Base-by-base conservation (phyloP, 2,329 filamentous ascomycete genomes). In the Neophaeococcomyces mojaviensis region DNA sequence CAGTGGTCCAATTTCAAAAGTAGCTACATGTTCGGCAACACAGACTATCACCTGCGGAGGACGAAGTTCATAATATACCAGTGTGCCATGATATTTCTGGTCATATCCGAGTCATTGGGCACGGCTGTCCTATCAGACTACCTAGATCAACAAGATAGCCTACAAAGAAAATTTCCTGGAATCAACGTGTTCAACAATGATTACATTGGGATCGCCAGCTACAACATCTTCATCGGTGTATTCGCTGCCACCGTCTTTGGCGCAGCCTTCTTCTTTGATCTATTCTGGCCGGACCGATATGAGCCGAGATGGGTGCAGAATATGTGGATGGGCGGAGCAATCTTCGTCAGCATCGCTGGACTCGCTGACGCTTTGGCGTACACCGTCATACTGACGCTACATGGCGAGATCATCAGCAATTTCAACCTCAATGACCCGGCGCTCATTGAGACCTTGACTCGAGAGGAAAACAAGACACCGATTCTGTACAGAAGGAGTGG, bases 11-110 rank as follows among this genome's bases (percentile, higher is more conserved):
- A 77, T 57, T 79, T 79, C 68, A 73, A 71, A 50, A 68, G 62
- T 49, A 68, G 66, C n/a, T 71, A 78, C 58, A 79, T 79, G 76
- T 79, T 74, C 63, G 51, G 53, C 24, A 74, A 73, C 53, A 69
- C 62, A 26, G 63, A 66, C 10, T 78, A 76, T 55, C 74, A 79
- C 58, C 61, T 77, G 2, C 72, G 76, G 35, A 67, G 72, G 16
- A 75, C 72, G 7, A 79, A 77, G 55, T 78, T 80, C 66, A 70
- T 77, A 49, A 69, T 79, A 46, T 80, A 80, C 56, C 77, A 79
- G 58, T 63, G 71, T 46, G 76, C 76, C 50, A 74, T 79, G 73
- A 76, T 79, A 40, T 65, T 72, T 49, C 76, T 72, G 51, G 73
- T 78, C 12, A 68, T 74, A 20, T 77, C 73, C 2, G 76, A 79